Percentiles rank a stretch among this genome's conserved stretches.
These are phyloP conservation scores for Pugionium dolabratum DNA, from an alignment of 345 rosid species.

Conservation along the genomic window DNA sequence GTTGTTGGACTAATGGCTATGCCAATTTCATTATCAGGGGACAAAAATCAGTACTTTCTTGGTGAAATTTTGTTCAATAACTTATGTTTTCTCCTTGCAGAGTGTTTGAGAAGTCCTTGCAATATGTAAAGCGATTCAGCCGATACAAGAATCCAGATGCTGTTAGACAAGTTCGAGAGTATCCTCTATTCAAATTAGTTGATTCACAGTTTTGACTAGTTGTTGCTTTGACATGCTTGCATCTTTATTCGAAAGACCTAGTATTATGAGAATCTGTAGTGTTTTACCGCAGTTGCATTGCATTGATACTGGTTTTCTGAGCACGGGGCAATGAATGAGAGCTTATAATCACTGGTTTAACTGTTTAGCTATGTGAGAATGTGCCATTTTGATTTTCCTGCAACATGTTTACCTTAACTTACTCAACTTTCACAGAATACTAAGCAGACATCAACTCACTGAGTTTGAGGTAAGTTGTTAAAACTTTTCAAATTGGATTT, in stretches of 20 bases:
- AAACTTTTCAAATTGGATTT: conserved; percentile 13
- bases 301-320: not conserved
- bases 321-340: not conserved
- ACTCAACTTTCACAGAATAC: conserved; percentile 51
- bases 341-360: conserved; percentile 2
- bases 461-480: conserved; percentile 76
- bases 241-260: conserved; percentile 2
- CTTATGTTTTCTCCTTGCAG: conserved; percentile 45
- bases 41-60: not conserved
- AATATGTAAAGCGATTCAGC: conserved; percentile 96
- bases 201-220: not conserved
- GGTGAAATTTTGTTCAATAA: conserved; percentile 1
- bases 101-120: conserved; percentile 96
- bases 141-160: conserved; percentile 99
- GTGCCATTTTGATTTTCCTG: not conserved
- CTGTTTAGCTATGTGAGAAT: not conserved
- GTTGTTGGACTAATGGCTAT: conserved; percentile 9
- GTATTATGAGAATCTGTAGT: not conserved
- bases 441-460: conserved; percentile 83
- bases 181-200: conserved; percentile 52
- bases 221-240: conserved; percentile 14
- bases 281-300: not conserved
- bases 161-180: conserved; percentile 98
- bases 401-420: conserved; percentile 52
- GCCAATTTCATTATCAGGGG: not conserved